A percentile compares a stretch with the other conserved stretches of the same genome.
Evolutionary conservation across 495 filamentous ascomycete species (phyloP).

Genomic region (Aspergillus heteromorphus): DNA sequence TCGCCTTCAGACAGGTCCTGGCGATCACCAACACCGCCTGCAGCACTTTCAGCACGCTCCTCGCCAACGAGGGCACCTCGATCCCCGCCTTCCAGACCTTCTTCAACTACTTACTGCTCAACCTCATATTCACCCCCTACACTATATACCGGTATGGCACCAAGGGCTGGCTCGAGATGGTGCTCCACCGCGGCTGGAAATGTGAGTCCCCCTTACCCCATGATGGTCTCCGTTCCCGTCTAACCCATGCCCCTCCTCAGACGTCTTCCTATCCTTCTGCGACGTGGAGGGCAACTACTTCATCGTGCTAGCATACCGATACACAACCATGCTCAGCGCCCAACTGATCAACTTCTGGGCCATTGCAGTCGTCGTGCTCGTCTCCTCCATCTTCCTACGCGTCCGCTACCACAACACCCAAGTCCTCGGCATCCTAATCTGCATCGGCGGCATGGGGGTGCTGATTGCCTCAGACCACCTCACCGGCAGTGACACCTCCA

Average conservation of each 20-base stretch:
- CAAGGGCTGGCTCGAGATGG: slow-evolving; percentile 58
- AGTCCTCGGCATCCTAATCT: slow-evolving; percentile 79
- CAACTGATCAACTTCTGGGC: slow-evolving; percentile 99
- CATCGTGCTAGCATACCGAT: slow-evolving; percentile 87
- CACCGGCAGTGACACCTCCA: slow-evolving; percentile 59
- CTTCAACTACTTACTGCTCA: slow-evolving; percentile 87
- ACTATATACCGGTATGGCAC: slow-evolving; percentile 78
- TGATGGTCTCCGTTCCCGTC: background rate
- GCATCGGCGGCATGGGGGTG: slow-evolving; percentile 87
- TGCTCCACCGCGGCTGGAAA: slow-evolving; percentile 77
- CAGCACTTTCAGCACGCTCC: slow-evolving; percentile 79
- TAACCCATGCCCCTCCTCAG: slow-evolving; percentile 23
- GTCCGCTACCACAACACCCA: slow-evolving; percentile 88
- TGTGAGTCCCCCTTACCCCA: slow-evolving; percentile 37
- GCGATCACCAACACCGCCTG: slow-evolving; percentile 83
- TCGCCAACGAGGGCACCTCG: slow-evolving; percentile 60
- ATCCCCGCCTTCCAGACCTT: slow-evolving; percentile 98
- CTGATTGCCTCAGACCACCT: slow-evolving; percentile 86
- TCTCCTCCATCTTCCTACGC: slow-evolving; percentile 74
- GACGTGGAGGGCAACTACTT: slow-evolving; percentile 99
- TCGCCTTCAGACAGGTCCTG: slow-evolving; percentile 63
- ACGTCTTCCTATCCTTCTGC: slow-evolving; percentile 84
- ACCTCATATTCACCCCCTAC: slow-evolving; percentile 72
- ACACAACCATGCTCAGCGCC: slow-evolving; percentile 84
- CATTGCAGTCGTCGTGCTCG: slow-evolving; percentile 82